Evolutionary conservation across 2,329 filamentous ascomycete genomes (phyloP).

Genomic region (Beauveria sp.): DNA sequence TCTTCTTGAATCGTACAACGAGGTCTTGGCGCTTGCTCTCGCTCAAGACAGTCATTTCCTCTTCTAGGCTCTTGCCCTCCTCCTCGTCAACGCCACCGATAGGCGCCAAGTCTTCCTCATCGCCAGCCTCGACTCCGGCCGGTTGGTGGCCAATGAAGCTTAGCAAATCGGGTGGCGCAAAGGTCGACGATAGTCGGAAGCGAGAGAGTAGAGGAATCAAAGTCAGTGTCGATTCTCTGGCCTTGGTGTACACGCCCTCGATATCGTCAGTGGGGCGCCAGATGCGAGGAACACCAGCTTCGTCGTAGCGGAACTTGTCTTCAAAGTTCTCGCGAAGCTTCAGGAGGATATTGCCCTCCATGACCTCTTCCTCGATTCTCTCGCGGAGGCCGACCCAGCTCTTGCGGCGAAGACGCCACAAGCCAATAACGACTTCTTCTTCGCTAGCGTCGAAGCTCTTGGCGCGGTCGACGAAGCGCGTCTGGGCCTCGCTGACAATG

Average conservation of each 20-base stretch:
- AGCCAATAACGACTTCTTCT: constrained; percentile 83
- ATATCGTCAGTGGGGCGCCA: constrained; percentile 97
- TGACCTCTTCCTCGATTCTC: constrained; percentile 93
- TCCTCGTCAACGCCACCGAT: constrained; percentile 94
- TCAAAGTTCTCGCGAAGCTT: constrained; percentile 98
- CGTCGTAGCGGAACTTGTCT: constrained; percentile 98
- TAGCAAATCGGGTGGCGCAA: constrained; percentile 71
- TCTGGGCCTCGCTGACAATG: constrained; percentile 78
- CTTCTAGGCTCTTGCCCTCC: constrained; percentile 86
- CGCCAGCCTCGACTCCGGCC: constrained; percentile 63
- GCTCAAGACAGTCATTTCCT: constrained; percentile 91
- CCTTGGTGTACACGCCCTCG: constrained; percentile 86
- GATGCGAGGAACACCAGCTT: constrained; percentile 86
- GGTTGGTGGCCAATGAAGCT: constrained; percentile 78
- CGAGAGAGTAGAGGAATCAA: constrained; percentile 82
- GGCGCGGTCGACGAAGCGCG: constrained; percentile 77
- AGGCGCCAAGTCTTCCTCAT: constrained; percentile 81
- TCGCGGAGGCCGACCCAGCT: constrained; percentile 86
- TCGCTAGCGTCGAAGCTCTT: constrained; percentile 88
- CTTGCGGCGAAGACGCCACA: constrained; percentile 89
- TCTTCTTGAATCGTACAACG: constrained; percentile 94
- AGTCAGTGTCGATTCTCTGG: constrained; percentile 83
- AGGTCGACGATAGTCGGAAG: constrained; percentile 71
- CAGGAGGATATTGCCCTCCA: constrained; percentile 91
- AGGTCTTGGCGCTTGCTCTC: constrained; percentile 88